Conservation (phyloP, 2,329 filamentous ascomycete species). For the Thielaviopsis cerberus region DNA sequence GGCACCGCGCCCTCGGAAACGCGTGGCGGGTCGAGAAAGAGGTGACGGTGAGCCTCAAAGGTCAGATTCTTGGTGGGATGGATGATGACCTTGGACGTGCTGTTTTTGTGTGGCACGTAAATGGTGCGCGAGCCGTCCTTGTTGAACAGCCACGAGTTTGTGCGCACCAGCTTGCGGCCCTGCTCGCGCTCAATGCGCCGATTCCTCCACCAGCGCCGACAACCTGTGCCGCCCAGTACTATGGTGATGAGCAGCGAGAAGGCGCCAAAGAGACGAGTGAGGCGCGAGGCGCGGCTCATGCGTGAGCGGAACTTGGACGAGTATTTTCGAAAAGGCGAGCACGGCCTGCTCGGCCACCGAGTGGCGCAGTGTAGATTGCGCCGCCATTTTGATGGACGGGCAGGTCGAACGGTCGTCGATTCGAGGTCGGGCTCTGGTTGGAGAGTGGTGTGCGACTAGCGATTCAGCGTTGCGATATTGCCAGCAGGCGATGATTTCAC, state of each 20-base stretch:
- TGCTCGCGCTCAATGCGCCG: slow-evolving; percentile 63
- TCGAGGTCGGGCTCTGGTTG: too few relatives aligned
- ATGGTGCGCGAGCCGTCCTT: slow-evolving; percentile 92
- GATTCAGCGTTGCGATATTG: too few relatives aligned
- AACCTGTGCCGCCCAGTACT: slow-evolving; percentile 59
- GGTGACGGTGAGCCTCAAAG: slow-evolving; percentile 82
- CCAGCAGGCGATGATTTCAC: too few relatives aligned
- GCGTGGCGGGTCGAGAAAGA: slow-evolving; percentile 81
- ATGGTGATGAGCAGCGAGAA: slow-evolving; percentile 61
- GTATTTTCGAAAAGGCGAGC: slow-evolving; percentile 46
- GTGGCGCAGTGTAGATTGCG: slow-evolving; percentile 63
- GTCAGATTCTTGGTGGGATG: slow-evolving; percentile 78
- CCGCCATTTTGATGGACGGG: slow-evolving; percentile 44
- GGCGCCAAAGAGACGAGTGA: slow-evolving; percentile 56
- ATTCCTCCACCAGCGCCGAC: slow-evolving; percentile 57
- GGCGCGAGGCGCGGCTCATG: slow-evolving; percentile 47
- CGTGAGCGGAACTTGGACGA: slow-evolving; percentile 31
- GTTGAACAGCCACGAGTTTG: slow-evolving; percentile 80
- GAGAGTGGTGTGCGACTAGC: too few relatives aligned
- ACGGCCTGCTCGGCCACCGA: slow-evolving; percentile 49
- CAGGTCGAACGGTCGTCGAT: neutral
- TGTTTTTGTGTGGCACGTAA: slow-evolving; percentile 78
- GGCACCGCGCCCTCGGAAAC: slow-evolving; percentile 58
- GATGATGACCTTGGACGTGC: slow-evolving; percentile 80
- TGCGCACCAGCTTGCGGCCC: slow-evolving; percentile 61